Evolutionary conservation across 306 rosid species (phyloP), one percentile per base, ranked within the genome.

Genomic region (Cajanus cajan): DNA sequence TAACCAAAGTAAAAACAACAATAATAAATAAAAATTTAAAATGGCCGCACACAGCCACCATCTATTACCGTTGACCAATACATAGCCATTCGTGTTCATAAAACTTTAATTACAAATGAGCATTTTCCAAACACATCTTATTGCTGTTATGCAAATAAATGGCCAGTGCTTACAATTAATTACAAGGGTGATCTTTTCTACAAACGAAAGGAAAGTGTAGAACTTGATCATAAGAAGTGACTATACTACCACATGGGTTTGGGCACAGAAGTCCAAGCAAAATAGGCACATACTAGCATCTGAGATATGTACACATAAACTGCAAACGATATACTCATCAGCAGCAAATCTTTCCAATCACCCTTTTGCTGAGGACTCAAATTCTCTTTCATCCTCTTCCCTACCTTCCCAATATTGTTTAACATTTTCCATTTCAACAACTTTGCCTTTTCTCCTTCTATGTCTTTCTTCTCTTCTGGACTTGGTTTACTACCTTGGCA

Each of bases 241-340:
- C 34, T 34, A 28, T 28, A 28, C 86, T 88, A 91, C 94, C 92
- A 91, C 1, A 74, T 59, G 16, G 73, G 87, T 64, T 81, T 88
- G 22, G 91, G 89, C 78, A 89, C 72, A 57, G 89, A 81, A 25
- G 82, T 78, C 93, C 93, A 93, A 81, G 82, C 83, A 87, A 64
- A 91, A 73, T 93, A 91, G 54, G 98, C 98, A 84, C 92, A 88
- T 0, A 93, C 96, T 33, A 93, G 41, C 81, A 80, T 83, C 51
- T 93, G 98, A 0, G 98, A 93, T 36, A 93, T 89, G 58, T 93
- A 93, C 37, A 93, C 98, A 88, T 93, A 93, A 79, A 93, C 90
- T 64, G 96, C 96, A 83, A 93, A 93, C 0, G 98, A 91, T 36
- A 93, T 76, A 78, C 98, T 90, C 94, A 93, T 93, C 61, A 93